phyloP scores from a whole-genome alignment of 352 stramenopile species.

The Phytopythium aichiense region DNA sequence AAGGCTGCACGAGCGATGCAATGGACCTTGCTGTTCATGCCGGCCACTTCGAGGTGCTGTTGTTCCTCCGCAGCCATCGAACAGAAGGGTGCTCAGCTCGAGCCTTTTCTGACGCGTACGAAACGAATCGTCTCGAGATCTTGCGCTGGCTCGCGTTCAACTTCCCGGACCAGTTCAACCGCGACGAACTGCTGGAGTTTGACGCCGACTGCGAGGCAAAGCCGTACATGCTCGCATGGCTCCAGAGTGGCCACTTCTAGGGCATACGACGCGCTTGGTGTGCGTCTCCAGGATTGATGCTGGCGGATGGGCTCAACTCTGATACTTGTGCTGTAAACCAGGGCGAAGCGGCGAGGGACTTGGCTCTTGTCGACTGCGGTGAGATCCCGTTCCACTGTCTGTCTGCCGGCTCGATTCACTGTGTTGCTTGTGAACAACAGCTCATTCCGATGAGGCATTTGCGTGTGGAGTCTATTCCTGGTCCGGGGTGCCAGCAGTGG shows the following conservation, averaged over 20 bases:
- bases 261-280: neutral
- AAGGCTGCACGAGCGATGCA: neutral
- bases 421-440: neutral
- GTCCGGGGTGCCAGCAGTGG: neutral
- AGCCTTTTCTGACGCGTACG: neutral
- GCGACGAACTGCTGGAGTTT: neutral
- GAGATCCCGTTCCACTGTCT: neutral
- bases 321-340: neutral
- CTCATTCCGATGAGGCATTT: neutral
- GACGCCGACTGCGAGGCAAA: neutral
- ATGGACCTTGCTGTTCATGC: neutral
- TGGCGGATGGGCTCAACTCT: neutral
- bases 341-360: neutral
- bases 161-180: neutral
- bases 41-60: neutral
- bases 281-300: neutral
- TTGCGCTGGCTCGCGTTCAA: neutral
- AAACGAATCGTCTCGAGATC: neutral
- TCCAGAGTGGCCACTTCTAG: neutral
- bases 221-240: conserved; percentile 1
- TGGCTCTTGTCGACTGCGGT: neutral
- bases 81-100: neutral
- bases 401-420: neutral
- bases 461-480: neutral
- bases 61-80: neutral